A percentile compares a stretch with the other conserved stretches of the same genome.
These are phyloP conservation scores for Carallia brachiata DNA, from an alignment of 345 rosid species.

Conservation along the genomic window DNA sequence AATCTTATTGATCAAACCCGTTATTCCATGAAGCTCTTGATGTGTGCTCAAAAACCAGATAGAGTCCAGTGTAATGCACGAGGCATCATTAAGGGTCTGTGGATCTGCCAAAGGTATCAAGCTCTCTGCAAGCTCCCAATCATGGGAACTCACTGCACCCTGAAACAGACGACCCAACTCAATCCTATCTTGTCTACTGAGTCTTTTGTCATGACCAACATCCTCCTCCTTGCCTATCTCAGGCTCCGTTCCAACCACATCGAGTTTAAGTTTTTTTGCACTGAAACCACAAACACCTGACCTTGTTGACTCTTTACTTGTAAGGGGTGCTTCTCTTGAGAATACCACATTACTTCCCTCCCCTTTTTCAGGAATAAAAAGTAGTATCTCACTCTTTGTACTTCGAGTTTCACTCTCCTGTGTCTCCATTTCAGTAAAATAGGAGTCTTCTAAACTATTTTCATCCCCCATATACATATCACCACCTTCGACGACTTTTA, in stretches of 20 bases:
- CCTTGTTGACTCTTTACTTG: conserved; percentile 37
- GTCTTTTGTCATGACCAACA: conserved; percentile 54
- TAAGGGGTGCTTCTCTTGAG: conserved; percentile 58
- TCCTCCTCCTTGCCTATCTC: conserved; percentile 45
- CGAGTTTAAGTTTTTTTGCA: conserved; percentile 43
- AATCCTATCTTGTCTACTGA: conserved; percentile 67
- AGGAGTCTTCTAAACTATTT: conserved; percentile 37
- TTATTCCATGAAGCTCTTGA: conserved; percentile 61
- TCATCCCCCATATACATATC: conserved; percentile 33
- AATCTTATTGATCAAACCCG: conserved; percentile 65
- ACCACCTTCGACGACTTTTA: conserved; percentile 19
- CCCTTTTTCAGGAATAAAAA: conserved; percentile 32
- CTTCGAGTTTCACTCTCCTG: conserved; percentile 39
- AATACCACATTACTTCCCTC: conserved; percentile 59
- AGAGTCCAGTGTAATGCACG: conserved; percentile 83
- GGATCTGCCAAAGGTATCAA: conserved; percentile 67
- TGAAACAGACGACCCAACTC: conserved; percentile 79
- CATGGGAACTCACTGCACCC: conserved; percentile 74
- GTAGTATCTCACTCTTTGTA: conserved; percentile 32
- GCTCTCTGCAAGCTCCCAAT: conserved; percentile 84
- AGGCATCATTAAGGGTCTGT: conserved; percentile 77
- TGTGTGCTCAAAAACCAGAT: conserved; percentile 86
- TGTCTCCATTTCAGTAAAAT: conserved; percentile 43
- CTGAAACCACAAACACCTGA: conserved; percentile 43
- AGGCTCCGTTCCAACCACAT: conserved; percentile 25